phyloP scores from a whole-genome alignment of 441 rosid genomes.

The Populus hybrid region DNA sequence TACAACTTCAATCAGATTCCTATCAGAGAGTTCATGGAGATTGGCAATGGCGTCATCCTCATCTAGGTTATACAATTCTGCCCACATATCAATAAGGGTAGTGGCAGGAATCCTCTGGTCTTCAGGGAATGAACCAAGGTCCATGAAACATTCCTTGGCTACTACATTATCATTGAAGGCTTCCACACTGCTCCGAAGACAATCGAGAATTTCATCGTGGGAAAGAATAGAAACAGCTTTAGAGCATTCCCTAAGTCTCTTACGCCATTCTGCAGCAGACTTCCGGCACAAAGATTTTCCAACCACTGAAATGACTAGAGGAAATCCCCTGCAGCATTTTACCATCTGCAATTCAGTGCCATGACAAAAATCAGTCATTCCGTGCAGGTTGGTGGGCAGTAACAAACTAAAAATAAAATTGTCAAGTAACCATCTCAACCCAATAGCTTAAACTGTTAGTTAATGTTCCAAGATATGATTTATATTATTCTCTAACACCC shows the following conservation, averaged over 20 bases:
- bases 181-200: slow-evolving; percentile 47
- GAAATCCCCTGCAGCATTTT: slow-evolving; percentile 58
- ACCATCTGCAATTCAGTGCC: slow-evolving; percentile 47
- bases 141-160: slow-evolving; percentile 58
- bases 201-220: slow-evolving; percentile 20
- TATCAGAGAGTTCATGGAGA: slow-evolving; percentile 39
- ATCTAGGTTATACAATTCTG: slow-evolving; percentile 37
- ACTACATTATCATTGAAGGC: slow-evolving; percentile 26
- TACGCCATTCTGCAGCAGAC: slow-evolving; percentile 40
- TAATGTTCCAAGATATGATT: too few species aligned
- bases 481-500: too few species aligned
- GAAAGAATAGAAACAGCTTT: slow-evolving; percentile 31
- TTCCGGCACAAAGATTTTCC: slow-evolving; percentile 49
- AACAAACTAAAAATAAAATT: background rate
- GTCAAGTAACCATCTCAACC: too few species aligned
- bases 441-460: too few species aligned
- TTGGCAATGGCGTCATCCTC: slow-evolving; percentile 30
- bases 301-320: slow-evolving; percentile 56
- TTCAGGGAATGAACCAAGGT: slow-evolving; percentile 63
- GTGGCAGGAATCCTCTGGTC: slow-evolving; percentile 53
- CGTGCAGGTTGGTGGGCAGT: background rate
- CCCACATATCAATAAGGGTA: slow-evolving; percentile 58
- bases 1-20: slow-evolving; percentile 40
- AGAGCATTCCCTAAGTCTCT: slow-evolving; percentile 29
- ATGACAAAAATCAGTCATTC: background rate